These are phyloP conservation scores for Heliocybe sulcata DNA, from an alignment of 1,284 basidiomycete species.

Conservation along the genomic window DNA sequence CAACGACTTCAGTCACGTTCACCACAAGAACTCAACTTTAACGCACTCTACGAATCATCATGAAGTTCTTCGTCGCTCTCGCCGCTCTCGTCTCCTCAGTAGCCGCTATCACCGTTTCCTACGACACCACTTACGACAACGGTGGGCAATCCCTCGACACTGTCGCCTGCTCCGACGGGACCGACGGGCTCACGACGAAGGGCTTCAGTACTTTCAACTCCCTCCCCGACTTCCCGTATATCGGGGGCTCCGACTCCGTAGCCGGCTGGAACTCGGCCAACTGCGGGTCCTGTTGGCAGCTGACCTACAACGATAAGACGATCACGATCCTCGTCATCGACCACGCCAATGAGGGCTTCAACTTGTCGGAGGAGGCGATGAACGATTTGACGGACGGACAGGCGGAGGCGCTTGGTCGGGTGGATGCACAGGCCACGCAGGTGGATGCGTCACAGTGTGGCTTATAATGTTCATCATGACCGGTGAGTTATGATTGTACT, in stretches of 20 bases:
- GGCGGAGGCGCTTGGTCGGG: not conserved
- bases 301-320: slow-evolving; percentile 26
- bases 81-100: slow-evolving; percentile 12
- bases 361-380: slow-evolving; percentile 26
- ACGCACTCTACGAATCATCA: slow-evolving; percentile 11
- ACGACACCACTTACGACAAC: slow-evolving; percentile 36
- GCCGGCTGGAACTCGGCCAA: slow-evolving; percentile 30
- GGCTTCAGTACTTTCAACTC: slow-evolving; percentile 28
- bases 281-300: slow-evolving; percentile 41
- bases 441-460: not conserved
- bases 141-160: slow-evolving; percentile 21
- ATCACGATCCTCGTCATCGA: slow-evolving; percentile 36
- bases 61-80: slow-evolving; percentile 20
- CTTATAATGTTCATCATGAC: not conserved
- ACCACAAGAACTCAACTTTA: too few species aligned
- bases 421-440: not conserved
- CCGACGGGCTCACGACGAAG: slow-evolving; percentile 36
- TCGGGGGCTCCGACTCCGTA: slow-evolving; percentile 37
- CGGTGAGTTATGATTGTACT: too few species aligned
- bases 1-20: too few species aligned
- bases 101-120: slow-evolving; percentile 27
- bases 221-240: slow-evolving; percentile 40
- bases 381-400: slow-evolving; percentile 16
- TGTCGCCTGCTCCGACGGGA: slow-evolving; percentile 47
- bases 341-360: slow-evolving; percentile 27